These are phyloP conservation scores for Osmozyma mogii DNA, from an alignment of 805 yeast species.

Conservation along the genomic window DNA sequence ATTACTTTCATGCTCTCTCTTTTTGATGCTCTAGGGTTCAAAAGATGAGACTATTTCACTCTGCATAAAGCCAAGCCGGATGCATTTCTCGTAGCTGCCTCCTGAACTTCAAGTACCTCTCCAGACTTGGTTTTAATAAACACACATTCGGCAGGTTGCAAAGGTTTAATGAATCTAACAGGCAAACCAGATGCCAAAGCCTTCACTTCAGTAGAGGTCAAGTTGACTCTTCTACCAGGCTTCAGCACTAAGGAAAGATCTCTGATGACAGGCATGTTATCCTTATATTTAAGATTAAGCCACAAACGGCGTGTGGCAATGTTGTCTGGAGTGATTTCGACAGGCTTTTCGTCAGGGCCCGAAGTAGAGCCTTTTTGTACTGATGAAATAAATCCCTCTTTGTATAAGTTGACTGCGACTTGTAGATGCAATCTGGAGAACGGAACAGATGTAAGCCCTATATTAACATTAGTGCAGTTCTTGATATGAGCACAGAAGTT, in stretches of 20 bases:
- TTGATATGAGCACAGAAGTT: conserved; percentile 83
- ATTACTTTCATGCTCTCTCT: neutral
- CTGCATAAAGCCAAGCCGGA: conserved; percentile 82
- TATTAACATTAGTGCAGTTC: conserved; percentile 72
- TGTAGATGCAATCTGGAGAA: conserved; percentile 77
- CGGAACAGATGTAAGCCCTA: conserved; percentile 73
- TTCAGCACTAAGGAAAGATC: conserved; percentile 69
- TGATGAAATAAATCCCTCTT: conserved; percentile 81
- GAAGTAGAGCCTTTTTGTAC: conserved; percentile 75
- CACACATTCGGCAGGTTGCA: conserved; percentile 84
- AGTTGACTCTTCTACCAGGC: conserved; percentile 71
- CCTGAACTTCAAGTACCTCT: conserved; percentile 70
- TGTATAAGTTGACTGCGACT: conserved; percentile 76
- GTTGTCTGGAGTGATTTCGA: conserved; percentile 79
- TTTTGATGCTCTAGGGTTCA: conserved; percentile 1
- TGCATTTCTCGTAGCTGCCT: conserved; percentile 68
- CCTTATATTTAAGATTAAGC: conserved; percentile 85
- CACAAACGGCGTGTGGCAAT: conserved; percentile 81
- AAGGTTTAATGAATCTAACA: conserved; percentile 68
- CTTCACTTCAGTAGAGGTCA: conserved; percentile 56
- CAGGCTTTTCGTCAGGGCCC: conserved; percentile 76
- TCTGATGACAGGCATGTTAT: conserved; percentile 68
- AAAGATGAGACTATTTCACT: conserved; percentile 32
- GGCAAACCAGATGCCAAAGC: conserved; percentile 69
- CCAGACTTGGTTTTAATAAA: conserved; percentile 50